Base-by-base conservation (phyloP, 2,329 filamentous ascomycete genomes). In the Apiospora phragmitis region DNA sequence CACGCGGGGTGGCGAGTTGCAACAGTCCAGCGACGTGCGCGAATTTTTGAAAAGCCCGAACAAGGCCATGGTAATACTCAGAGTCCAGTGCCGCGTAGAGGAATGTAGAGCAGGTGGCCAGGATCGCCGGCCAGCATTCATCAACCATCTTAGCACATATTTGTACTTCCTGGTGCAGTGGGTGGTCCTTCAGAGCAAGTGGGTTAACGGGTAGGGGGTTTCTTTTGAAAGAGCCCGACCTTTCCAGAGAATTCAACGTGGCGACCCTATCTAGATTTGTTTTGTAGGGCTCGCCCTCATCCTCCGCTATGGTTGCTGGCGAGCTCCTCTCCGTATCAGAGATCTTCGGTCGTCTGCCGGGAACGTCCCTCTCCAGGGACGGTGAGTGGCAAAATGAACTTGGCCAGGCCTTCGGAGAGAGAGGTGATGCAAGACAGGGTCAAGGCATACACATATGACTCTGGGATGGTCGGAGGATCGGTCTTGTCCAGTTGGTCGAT, bases 81-180 rank as follows among this genome's bases (percentile, higher is more conserved):
- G 94, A 92, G 79, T 99, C 96, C 4, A 99, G 85, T 0, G 95
- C 91, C 41, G 96, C 94, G 78, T 97, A 97, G 24, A 99, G 84
- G 78, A 98, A 99, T 0, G 95, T 98, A 0, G 96, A 99, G 76
- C 94, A 98, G 1, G 94, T 96, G 1, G 96, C 95, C 67, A 99
- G 88, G 49, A 98, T 91, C 16, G 96, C 96, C 65, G 96, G 96
- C 96, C 96, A 99, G 80, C 95, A 98, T 74, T 93, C 89, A 4
- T 97, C 94, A 32, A 99, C 92, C 69, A 99, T 92, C 12, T 88
- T 88, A 16, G 94, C 94, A 76, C 94, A 95, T 1, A 90, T 90
- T 76, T 91, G 89, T 70, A 98, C 90, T 67, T 94, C 92, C 1
- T 85, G 79, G 68, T 91, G 87, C 11, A 94, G 85, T 0, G 93